These are phyloP conservation scores for Dipodascus geniculatus DNA, from an alignment of 805 yeast genomes.

Conservation along the genomic window DNA sequence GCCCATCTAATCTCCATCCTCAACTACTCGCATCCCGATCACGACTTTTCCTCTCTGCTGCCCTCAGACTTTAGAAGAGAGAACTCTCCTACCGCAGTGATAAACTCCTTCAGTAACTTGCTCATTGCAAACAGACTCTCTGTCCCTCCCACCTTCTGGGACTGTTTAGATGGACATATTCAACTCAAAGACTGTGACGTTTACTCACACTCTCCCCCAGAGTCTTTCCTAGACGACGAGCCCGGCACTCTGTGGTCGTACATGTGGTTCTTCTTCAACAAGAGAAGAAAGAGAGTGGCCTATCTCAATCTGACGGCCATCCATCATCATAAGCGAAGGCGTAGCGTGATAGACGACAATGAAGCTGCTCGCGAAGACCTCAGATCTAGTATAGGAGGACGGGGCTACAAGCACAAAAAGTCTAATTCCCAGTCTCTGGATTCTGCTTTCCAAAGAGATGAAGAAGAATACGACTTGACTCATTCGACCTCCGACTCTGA, in stretches of 20 bases:
- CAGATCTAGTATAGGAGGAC: conserved; percentile 26
- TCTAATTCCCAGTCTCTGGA: conserved; percentile 19
- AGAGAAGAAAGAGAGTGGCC: conserved; percentile 83
- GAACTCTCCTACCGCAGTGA: conserved; percentile 28
- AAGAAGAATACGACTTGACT: conserved; percentile 37
- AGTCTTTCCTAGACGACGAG: conserved; percentile 55
- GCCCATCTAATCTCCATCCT: conserved; percentile 83
- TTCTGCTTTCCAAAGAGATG: conserved; percentile 29
- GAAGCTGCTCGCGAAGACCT: conserved; percentile 23
- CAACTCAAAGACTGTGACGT: conserved; percentile 43
- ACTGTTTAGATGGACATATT: conserved; percentile 71
- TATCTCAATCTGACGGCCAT: conserved; percentile 60
- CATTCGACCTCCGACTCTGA: conserved; percentile 13
- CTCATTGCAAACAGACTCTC: conserved; percentile 44
- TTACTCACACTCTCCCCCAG: conserved; percentile 31
- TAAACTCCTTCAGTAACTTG: conserved; percentile 64
- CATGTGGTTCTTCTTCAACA: conserved; percentile 88
- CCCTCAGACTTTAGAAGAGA: conserved; percentile 64
- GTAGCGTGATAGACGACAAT: conserved; percentile 25
- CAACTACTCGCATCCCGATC: conserved; percentile 91
- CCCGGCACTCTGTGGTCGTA: conserved; percentile 58
- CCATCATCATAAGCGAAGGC: conserved; percentile 30
- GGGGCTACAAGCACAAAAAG: conserved; percentile 17
- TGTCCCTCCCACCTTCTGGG: conserved; percentile 71
- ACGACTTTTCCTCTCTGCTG: conserved; percentile 78